Evolutionary conservation across 495 filamentous ascomycete species (phyloP).

Genomic region (Penicillium parvum): DNA sequence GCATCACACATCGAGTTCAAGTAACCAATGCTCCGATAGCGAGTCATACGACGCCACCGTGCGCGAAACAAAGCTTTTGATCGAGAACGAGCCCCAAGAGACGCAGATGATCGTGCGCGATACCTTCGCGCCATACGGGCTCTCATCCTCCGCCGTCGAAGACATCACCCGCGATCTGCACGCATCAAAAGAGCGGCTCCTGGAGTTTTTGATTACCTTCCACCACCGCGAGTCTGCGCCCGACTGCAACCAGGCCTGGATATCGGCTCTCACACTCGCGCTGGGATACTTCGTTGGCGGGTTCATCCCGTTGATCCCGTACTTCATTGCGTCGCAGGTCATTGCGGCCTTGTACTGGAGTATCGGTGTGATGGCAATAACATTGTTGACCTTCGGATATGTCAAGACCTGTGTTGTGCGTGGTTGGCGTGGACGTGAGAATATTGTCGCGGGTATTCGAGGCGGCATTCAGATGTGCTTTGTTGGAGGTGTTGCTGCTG

Average conservation of each 20-base stretch:
- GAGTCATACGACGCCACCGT: constrained; percentile 48
- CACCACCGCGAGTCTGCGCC: constrained; percentile 50
- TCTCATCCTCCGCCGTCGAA: constrained; percentile 38
- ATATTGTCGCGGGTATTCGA: constrained; percentile 39
- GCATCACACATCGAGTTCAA: background rate
- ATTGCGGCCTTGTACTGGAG: constrained; percentile 60
- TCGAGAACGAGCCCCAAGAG: constrained; percentile 34
- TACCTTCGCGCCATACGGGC: constrained; percentile 49
- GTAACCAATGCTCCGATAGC: constrained; percentile 19
- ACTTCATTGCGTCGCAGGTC: constrained; percentile 60
- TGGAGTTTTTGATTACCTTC: constrained; percentile 56
- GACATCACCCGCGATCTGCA: constrained; percentile 46
- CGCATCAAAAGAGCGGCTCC: constrained; percentile 39
- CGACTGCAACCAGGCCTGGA: constrained; percentile 51
- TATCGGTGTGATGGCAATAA: constrained; percentile 62
- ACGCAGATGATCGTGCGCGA: constrained; percentile 41
- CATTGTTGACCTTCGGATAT: constrained; percentile 67
- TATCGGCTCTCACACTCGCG: constrained; percentile 58
- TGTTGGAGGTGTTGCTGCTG: constrained; percentile 62
- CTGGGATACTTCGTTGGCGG: constrained; percentile 71
- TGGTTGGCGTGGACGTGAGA: constrained; percentile 34
- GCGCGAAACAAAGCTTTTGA: constrained; percentile 38
- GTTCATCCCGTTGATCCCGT: constrained; percentile 66
- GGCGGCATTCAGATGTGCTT: constrained; percentile 61
- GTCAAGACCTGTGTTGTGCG: constrained; percentile 57